Evolutionary conservation across 257 asterid species (phyloP), one percentile per base, ranked within the genome.

Genomic region (Anisodus acutangulus): DNA sequence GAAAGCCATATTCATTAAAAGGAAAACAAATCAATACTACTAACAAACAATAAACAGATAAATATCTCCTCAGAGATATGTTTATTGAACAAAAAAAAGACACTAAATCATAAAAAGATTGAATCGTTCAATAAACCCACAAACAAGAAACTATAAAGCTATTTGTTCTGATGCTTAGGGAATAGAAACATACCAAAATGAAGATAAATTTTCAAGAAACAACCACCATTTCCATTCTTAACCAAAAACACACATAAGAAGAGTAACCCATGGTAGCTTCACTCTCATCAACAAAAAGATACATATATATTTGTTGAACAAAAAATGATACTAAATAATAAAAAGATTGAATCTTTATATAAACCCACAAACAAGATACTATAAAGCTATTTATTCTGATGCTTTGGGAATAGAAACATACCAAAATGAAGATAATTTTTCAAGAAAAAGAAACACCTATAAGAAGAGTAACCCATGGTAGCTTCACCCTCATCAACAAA

Each of bases 401-500:
- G 35, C 51, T 72, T 41, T 45, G 5, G 1, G 26, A 82, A 84
- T 76, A 83, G 85, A 71, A 71, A 81, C 90, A 80, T 86, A 92
- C 94, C 94, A 92, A 84, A 41, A 89, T 84, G 90, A 89, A 90
- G 91, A 87, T 86, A 88, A 59, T 85, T 87, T 86, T 84, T 80
- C 9, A 85, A 85, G 85, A 86, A 84, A 83, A 3, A 41, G 45
- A 41, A 41, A 41, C 45, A 41, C 3, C 2, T 41, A 41, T 41
- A 41, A 41, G 45, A 5, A 41, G 45, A 41, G 45, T 5, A 41
- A 41, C 45, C 45, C 45, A 41, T 41, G 45, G 45, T 41, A 41
- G 45, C 45, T 41, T 41, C 45, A 41, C 45, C 2, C 3, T 41
- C 45, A 41, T 41, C 45, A 41, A 41, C 45, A 41, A 41, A 41